A percentile compares a stretch with the other conserved stretches of the same genome.
Evolutionary conservation across 768 basidiomycete genomes (phyloP).

Genomic region (Leccinum sublutescens): DNA sequence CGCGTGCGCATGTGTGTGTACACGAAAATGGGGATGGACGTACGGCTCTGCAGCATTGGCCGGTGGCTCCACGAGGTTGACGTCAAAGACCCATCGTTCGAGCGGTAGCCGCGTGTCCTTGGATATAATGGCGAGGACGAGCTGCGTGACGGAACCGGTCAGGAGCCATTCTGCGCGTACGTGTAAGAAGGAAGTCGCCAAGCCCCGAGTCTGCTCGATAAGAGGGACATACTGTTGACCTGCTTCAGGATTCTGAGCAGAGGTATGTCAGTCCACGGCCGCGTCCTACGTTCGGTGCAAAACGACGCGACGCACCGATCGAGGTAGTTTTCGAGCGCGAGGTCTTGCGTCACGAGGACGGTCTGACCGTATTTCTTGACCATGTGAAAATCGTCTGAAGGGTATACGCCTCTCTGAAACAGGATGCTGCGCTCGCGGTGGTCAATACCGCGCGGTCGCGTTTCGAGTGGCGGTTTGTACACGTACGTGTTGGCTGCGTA

Average conservation of each 20-base stretch:
- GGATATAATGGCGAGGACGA: conserved; percentile 94
- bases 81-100: conserved; percentile 98
- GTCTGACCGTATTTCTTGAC: conserved; percentile 99
- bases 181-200: background rate
- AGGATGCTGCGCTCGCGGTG: conserved; percentile 66
- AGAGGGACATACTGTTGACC: conserved; percentile 71
- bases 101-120: conserved; percentile 89
- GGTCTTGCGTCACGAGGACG: conserved; percentile 91
- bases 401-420: conserved; percentile 96
- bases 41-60: conserved; percentile 50
- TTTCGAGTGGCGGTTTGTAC: background rate
- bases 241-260: conserved; percentile 70
- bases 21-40: conserved; percentile 22
- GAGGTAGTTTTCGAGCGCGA: conserved; percentile 92
- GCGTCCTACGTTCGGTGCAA: background rate
- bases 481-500: conserved; percentile 96
- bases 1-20: background rate
- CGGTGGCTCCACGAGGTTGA: conserved; percentile 75
- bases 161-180: conserved; percentile 80
- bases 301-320: conserved; percentile 48
- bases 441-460: background rate
- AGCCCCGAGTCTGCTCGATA: background rate
- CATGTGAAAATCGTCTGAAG: conserved; percentile 98
- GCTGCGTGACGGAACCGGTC: conserved; percentile 86
- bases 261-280: background rate